phyloP scores from a whole-genome alignment of 2,329 filamentous ascomycete species.

The Cordyceps cateniannulata region DNA sequence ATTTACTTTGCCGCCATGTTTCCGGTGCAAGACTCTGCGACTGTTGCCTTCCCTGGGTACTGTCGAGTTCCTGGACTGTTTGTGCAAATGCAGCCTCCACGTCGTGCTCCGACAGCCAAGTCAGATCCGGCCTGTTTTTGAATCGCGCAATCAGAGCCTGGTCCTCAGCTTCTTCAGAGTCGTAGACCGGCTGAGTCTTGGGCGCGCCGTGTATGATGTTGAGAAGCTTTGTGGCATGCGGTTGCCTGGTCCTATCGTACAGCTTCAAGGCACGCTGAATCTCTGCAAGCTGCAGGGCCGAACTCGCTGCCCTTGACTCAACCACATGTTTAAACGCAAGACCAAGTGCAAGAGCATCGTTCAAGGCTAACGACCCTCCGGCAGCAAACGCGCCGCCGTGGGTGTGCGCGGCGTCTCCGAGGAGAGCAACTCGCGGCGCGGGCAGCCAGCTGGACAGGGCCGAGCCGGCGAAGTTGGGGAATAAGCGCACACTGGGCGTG shows the following conservation, averaged over 20 bases:
- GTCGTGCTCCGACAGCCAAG: conserved; percentile 16
- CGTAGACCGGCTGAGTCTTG: background rate
- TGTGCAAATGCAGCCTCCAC: conserved; percentile 13
- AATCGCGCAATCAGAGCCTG: conserved; percentile 11
- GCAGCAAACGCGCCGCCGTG: conserved; percentile 34
- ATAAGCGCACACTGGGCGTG: conserved; percentile 33
- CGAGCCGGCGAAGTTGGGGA: conserved; percentile 35
- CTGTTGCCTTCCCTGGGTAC: background rate
- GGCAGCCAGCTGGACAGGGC: conserved; percentile 30
- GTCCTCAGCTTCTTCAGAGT: conserved; percentile 2
- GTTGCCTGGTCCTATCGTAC: conserved; percentile 14
- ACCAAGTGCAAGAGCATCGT: conserved; percentile 23
- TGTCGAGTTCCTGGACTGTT: background rate
- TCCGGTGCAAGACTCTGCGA: no score
- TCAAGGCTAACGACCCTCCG: conserved; percentile 31
- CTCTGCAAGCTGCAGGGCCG: background rate
- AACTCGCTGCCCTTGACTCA: background rate
- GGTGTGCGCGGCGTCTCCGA: conserved; percentile 33
- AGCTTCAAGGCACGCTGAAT: background rate
- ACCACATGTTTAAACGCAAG: background rate
- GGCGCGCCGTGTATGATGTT: conserved; percentile 9
- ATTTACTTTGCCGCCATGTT: background rate
- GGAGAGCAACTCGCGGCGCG: conserved; percentile 25
- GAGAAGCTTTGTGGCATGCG: conserved; percentile 13
- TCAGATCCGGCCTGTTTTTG: conserved; percentile 13